Evolutionary conservation across 441 rosid genomes (phyloP), one percentile per base, ranked within the genome.

Genomic region (Aquilaria agallochum): DNA sequence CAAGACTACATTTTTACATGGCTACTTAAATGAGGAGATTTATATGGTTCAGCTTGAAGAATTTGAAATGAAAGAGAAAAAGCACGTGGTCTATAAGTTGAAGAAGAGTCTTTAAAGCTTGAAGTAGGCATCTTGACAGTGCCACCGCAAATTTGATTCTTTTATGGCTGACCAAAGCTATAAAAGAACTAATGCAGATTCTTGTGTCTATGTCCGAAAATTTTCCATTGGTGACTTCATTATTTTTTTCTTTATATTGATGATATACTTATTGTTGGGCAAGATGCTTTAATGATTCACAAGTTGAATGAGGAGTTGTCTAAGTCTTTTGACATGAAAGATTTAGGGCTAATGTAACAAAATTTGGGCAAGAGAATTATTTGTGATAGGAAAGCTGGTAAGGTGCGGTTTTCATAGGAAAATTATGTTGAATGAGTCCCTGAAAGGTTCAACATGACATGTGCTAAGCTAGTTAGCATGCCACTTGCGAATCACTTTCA

Each of bases 81-180:
- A 55, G 32, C 1, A 47, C 20, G 2, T 14, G 10, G 53, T 55
- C 4, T 64, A 45, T n/a, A 40, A 30, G 20, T 47, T 54, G 36
- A 64, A 54, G 36, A 64, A 63, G 31, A 34, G 50, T 32, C 45
- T 45, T 20, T 31, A 63, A 36, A 48, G 34, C n/a, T 40, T 63
- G 50, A 63, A 63, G 36, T 50, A 63, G 12, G 40, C 50, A 3
- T 31, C n/a, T 2, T 33, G 58, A 14, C 33, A 52, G 5, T 63
- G 59, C 58, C 36, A 63, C 40, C 44, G 44, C 4, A 53, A 54
- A 50, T 63, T 63, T 53, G 53, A 63, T 8, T 5, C 42, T 54
- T 31, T 34, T 3, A 45, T 45, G 33, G 1, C 1, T 11, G 6
- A 20, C 5, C 3, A 40, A 11, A 12, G 14, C 9, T 52, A 9